phyloP scores from a whole-genome alignment of 2,329 filamentous ascomycete species.

The Verticillium dahliae region DNA sequence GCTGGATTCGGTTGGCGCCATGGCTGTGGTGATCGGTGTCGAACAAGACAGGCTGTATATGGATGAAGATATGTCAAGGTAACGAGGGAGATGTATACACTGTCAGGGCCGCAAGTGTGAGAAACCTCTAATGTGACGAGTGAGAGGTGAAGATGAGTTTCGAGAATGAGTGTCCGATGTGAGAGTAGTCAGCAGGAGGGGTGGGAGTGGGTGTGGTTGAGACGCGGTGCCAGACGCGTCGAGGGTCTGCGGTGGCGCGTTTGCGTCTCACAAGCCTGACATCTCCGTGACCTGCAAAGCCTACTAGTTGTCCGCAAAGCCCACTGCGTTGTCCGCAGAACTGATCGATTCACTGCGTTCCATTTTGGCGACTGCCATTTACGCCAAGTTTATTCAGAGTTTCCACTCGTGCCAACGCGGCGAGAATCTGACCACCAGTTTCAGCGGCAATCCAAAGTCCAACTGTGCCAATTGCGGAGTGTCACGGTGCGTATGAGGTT shows the following conservation, averaged over 20 bases:
- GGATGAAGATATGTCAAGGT: too few relatives aligned
- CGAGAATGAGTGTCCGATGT: background rate
- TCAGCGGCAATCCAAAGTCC: background rate
- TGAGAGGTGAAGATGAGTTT: background rate
- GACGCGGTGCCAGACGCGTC: conserved; percentile 6
- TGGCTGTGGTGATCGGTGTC: conserved; percentile 24
- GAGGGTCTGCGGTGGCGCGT: background rate
- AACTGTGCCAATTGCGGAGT: background rate
- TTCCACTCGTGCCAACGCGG: too few relatives aligned
- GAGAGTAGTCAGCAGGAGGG: conserved; percentile 1
- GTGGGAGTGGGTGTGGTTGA: background rate
- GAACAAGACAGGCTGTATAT: background rate
- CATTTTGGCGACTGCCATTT: too few relatives aligned
- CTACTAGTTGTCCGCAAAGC: too few relatives aligned
- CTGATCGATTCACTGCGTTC: too few relatives aligned
- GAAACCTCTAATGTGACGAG: background rate
- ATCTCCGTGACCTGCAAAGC: too few relatives aligned
- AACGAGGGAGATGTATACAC: too few relatives aligned
- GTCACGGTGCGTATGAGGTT: background rate
- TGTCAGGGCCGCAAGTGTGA: background rate
- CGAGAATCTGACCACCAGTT: background rate
- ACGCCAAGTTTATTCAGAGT: too few relatives aligned
- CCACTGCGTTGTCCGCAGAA: too few relatives aligned
- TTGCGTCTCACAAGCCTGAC: background rate
- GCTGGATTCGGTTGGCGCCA: conserved; percentile 68